These are phyloP conservation scores for Piromyces sp. DNA, from an alignment of 192 early-diverging fungal species.

Conservation along the genomic window DNA sequence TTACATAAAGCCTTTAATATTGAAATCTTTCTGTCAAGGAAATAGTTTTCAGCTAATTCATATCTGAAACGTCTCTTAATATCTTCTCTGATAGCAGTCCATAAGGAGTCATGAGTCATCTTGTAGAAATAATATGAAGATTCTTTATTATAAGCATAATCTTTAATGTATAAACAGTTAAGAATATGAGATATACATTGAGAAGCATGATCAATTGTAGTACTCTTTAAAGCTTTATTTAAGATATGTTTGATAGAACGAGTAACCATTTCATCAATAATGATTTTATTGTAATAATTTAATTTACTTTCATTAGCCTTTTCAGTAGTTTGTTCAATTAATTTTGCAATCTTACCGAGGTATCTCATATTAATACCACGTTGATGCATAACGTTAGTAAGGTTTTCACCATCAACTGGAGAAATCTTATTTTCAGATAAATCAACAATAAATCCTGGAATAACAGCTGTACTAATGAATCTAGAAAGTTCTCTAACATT, in stretches of 20 bases:
- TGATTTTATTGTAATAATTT: conserved; percentile 38
- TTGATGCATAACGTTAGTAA: conserved; percentile 72
- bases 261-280: conserved; percentile 72
- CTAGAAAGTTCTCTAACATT: conserved; percentile 54
- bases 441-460: conserved; percentile 39
- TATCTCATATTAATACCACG: conserved; percentile 97
- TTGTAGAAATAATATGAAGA: conserved; percentile 19
- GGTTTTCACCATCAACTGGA: conserved; percentile 57
- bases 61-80: conserved; percentile 61
- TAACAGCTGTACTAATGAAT: conserved; percentile 52
- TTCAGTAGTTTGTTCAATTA: conserved; percentile 42
- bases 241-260: conserved; percentile 74
- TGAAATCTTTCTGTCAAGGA: conserved; percentile 21
- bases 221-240: conserved; percentile 36
- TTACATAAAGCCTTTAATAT: conserved; percentile 65
- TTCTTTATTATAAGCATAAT: conserved; percentile 8
- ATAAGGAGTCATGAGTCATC: conserved; percentile 46
- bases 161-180: conserved; percentile 56
- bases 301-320: conserved; percentile 30
- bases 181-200: conserved; percentile 62
- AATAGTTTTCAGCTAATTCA: conserved; percentile 32
- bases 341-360: conserved; percentile 53
- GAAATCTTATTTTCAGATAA: conserved; percentile 48
- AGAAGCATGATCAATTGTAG: conserved; percentile 35
- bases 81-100: conserved; percentile 36